Evolutionary conservation across 129 eudicot species (phyloP).

Genomic region (Saussurea involucrata): DNA sequence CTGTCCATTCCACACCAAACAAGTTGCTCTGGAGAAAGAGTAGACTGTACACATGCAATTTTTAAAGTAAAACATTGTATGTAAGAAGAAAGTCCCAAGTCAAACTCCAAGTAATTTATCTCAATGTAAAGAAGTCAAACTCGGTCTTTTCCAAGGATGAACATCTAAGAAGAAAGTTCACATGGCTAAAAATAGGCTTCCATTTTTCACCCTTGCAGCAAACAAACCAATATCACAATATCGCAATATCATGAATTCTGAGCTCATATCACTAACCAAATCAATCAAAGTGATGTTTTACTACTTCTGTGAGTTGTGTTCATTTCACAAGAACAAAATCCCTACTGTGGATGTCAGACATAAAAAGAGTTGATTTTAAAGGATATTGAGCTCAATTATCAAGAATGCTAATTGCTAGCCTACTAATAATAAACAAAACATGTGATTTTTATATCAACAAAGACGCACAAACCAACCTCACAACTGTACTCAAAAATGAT

Average conservation of each 20-base stretch:
- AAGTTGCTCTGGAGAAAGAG: conserved; percentile 93
- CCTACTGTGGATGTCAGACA: neutral
- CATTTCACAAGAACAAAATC: neutral
- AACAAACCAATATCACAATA: neutral
- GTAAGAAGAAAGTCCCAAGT: neutral
- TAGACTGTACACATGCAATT: conserved; percentile 47
- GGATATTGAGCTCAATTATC: neutral
- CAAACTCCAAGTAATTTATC: neutral
- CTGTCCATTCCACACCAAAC: conserved; percentile 99
- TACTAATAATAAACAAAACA: neutral
- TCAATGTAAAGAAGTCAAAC: neutral
- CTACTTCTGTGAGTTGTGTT: neutral
- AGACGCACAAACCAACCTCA: conserved; percentile 55
- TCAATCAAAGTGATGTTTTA: neutral
- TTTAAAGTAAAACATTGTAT: neutral
- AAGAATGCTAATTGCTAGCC: neutral
- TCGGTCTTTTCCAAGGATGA: neutral
- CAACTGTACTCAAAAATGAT: conserved; percentile 65
- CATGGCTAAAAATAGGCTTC: neutral
- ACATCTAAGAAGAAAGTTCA: neutral
- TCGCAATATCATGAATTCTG: neutral
- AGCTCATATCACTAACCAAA: neutral
- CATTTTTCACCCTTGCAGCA: neutral
- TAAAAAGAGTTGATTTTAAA: neutral
- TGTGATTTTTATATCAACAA: neutral